A percentile compares a stretch with the other conserved stretches of the same genome.
Conservation (phyloP, 2,329 filamentous ascomycete species). For the Colletotrichum sp. region DNA sequence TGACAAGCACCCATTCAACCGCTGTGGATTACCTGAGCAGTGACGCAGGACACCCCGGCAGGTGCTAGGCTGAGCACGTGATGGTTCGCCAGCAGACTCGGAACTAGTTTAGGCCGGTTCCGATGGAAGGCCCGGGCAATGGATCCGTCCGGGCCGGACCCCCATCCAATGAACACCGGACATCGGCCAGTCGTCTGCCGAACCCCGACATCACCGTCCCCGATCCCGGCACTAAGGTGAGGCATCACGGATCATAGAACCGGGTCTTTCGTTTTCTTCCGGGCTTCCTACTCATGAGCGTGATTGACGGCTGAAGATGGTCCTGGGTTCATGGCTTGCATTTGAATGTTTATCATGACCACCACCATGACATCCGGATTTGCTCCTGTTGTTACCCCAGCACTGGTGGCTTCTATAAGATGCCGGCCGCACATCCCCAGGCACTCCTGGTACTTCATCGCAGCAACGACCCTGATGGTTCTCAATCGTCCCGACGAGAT, state of each 20-base stretch:
- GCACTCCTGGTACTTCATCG: conserved; percentile 54
- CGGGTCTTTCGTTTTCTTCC: neutral
- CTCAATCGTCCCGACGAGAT: conserved; percentile 57
- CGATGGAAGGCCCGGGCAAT: neutral
- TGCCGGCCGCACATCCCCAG: conserved; percentile 45
- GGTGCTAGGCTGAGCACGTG: conserved; percentile 1
- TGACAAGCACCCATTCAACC: conserved; percentile 19
- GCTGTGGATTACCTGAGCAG: conserved; percentile 21
- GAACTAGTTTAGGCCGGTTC: neutral
- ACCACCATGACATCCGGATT: conserved; percentile 13
- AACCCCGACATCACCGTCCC: neutral
- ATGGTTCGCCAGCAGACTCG: neutral
- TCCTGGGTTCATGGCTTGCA: neutral
- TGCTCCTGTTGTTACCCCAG: conserved; percentile 41
- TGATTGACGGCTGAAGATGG: neutral
- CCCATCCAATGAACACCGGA: neutral
- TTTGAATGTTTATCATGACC: neutral
- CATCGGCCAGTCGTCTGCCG: neutral
- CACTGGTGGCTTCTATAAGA: conserved; percentile 45
- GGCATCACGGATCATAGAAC: neutral
- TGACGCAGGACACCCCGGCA: neutral
- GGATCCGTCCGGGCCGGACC: neutral
- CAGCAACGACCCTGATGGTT: conserved; percentile 48
- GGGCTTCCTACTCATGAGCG: neutral
- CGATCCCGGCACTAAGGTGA: neutral